phyloP scores from a whole-genome alignment of 108 stramenopile species.

The Skeletonema costatum region DNA sequence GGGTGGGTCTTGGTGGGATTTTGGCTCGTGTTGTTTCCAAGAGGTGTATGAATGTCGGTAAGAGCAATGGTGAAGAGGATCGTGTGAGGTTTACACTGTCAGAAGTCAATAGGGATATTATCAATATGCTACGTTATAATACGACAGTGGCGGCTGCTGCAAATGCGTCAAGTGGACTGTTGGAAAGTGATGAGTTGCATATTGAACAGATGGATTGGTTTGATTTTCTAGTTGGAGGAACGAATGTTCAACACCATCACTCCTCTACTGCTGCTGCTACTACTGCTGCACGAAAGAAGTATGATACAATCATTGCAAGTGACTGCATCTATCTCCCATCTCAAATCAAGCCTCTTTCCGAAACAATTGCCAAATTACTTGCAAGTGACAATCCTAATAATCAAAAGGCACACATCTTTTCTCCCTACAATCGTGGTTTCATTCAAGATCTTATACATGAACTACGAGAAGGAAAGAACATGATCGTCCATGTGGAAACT shows the following conservation, averaged over 20 bases:
- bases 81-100: conserved; percentile 49
- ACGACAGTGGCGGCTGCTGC: conserved; percentile 5
- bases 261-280: not conserved
- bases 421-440: conserved; percentile 60
- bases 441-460: conserved; percentile 36
- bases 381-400: not conserved
- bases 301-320: conserved; percentile 70
- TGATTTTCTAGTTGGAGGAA: conserved; percentile 22
- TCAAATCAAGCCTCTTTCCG: conserved; percentile 22
- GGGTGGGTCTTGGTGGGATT: conserved; percentile 65
- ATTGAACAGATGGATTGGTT: conserved; percentile 55
- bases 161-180: not conserved
- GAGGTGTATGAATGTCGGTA: not conserved
- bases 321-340: conserved; percentile 57
- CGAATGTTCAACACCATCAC: not conserved
- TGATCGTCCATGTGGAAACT: conserved; percentile 44
- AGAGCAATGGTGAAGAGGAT: not conserved
- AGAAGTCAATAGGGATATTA: conserved; percentile 53
- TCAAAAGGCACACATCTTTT: conserved; percentile 52
- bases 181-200: conserved; percentile 13
- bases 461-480: conserved; percentile 30
- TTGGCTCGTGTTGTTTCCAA: conserved; percentile 20
- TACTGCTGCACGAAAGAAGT: conserved; percentile 3
- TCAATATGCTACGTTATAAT: conserved; percentile 55
- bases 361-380: conserved; percentile 19